Base-by-base conservation (phyloP, 805 yeast species). In the Hanseniaspora thailandica region DNA sequence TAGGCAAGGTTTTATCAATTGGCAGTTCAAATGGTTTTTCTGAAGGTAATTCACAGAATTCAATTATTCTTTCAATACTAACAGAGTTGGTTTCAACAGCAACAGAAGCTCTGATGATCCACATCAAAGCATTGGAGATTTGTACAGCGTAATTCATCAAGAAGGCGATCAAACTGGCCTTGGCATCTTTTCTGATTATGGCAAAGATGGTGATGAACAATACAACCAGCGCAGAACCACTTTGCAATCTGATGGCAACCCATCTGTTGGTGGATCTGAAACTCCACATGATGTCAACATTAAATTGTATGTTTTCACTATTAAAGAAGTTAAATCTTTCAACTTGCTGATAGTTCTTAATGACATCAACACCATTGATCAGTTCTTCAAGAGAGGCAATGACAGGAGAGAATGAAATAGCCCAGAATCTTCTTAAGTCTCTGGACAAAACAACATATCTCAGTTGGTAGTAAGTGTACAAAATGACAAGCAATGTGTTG, bases 401-500 rank as follows among this genome's bases (percentile, higher is more conserved):
- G 49, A 85, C 86, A 46, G 74, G 70, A 0, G 90, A 82, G 60
- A 93, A 72, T 54, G 78, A 78, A 4, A 76, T 68, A 4, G 90
- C 82, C 63, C 86, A 93, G 54, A 84, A 66, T 57, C 93, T 76
- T 66, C 85, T 86, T 56, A 85, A 69, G 62, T 86, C 95, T 60
- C 89, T 69, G 0, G 87, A 79, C 1, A 86, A 76, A 1, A 84
- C 79, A 58, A 83, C 80, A 63, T 84, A 86, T 62, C 70, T 80
- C 41, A 71, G 64, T 13, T 81, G 72, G 48, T 77, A 62, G 3
- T 68, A 60, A 25, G 74, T 60, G 58, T 76, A 78, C 35, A 50
- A 20, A 28, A 33, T 46, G 13, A 50, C 45, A 38, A 77, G 66
- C 5, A 85, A 81, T 26, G 82, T 65, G 15, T 82, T 80, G 56